Evolutionary conservation across 2,329 filamentous ascomycete species (phyloP).

Genomic region (Plectosphaerella sp.): DNA sequence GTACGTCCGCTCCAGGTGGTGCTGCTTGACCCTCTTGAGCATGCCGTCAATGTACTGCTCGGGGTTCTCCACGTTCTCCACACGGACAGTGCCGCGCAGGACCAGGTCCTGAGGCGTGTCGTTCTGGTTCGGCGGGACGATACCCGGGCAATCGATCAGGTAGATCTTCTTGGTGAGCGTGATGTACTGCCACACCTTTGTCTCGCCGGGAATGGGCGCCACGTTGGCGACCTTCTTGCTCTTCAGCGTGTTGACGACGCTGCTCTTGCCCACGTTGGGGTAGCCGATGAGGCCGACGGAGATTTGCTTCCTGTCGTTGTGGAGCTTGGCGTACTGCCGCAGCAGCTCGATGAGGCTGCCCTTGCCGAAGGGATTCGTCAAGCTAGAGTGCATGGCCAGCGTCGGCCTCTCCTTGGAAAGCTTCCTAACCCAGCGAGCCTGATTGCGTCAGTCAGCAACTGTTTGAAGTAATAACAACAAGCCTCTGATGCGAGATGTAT

Average conservation of each 20-base stretch:
- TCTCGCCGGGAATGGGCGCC: slow-evolving; percentile 92
- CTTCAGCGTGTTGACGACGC: slow-evolving; percentile 92
- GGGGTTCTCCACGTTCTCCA: slow-evolving; percentile 90
- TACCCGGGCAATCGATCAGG: slow-evolving; percentile 94
- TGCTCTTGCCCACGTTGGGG: slow-evolving; percentile 93
- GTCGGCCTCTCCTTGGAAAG: slow-evolving; percentile 91
- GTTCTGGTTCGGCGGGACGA: slow-evolving; percentile 81
- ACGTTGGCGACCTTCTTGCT: slow-evolving; percentile 94
- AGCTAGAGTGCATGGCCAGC: slow-evolving; percentile 87
- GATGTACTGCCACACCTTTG: slow-evolving; percentile 97
- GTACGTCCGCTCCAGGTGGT: slow-evolving; percentile 91
- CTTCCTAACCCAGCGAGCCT: slow-evolving; percentile 90
- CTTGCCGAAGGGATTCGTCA: slow-evolving; percentile 96
- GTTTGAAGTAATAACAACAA: slow-evolving; percentile 1
- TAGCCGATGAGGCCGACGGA: slow-evolving; percentile 75
- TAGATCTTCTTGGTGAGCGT: slow-evolving; percentile 90
- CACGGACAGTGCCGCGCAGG: slow-evolving; percentile 83
- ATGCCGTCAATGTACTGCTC: slow-evolving; percentile 92
- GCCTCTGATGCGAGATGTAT: background rate
- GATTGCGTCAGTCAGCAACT: slow-evolving; percentile 21
- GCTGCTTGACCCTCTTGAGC: slow-evolving; percentile 70
- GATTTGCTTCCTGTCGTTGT: slow-evolving; percentile 89
- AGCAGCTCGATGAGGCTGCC: slow-evolving; percentile 89
- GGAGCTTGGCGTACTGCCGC: slow-evolving; percentile 86
- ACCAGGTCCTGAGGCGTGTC: slow-evolving; percentile 87